phyloP scores from a whole-genome alignment of 1,284 basidiomycete genomes.

The Lignosus rhinocerotis region DNA sequence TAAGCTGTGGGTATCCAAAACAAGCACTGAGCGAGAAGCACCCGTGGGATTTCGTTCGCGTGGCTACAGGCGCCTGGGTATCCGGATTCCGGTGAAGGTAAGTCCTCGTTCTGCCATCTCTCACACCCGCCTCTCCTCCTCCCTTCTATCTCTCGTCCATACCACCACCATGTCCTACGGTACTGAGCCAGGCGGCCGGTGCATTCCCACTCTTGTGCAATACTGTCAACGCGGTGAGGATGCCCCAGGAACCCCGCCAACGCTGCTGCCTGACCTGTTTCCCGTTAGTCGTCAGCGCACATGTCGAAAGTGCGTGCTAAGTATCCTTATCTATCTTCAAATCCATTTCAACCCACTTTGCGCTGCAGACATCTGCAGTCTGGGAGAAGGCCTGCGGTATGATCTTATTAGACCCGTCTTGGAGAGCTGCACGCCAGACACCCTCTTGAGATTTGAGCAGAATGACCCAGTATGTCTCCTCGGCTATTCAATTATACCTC shows the following conservation, averaged over 20 bases:
- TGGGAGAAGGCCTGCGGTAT: slow-evolving; percentile 53
- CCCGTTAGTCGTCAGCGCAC: slow-evolving; percentile 48
- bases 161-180: slow-evolving; percentile 19
- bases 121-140: slow-evolving; percentile 9
- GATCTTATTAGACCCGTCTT: slow-evolving; percentile 69
- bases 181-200: slow-evolving; percentile 29
- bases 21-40: slow-evolving; percentile 15
- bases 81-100: background rate
- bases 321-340: background rate
- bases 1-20: slow-evolving; percentile 21
- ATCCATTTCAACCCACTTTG: background rate
- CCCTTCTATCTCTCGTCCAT: slow-evolving; percentile 6
- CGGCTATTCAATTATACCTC: background rate
- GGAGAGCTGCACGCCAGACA: slow-evolving; percentile 68
- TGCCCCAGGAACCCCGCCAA: slow-evolving; percentile 12
- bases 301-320: slow-evolving; percentile 53
- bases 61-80: slow-evolving; percentile 8
- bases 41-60: slow-evolving; percentile 17
- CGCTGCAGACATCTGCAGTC: slow-evolving; percentile 27
- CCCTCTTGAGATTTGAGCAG: slow-evolving; percentile 64
- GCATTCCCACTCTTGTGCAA: slow-evolving; percentile 44
- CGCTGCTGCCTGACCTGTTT: slow-evolving; percentile 20
- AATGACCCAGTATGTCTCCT: slow-evolving; percentile 60
- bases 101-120: slow-evolving; percentile 12
- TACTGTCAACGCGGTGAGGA: slow-evolving; percentile 44